These are phyloP conservation scores for Pythium brachiatum DNA, from an alignment of 352 stramenopile species.

Conservation along the genomic window DNA sequence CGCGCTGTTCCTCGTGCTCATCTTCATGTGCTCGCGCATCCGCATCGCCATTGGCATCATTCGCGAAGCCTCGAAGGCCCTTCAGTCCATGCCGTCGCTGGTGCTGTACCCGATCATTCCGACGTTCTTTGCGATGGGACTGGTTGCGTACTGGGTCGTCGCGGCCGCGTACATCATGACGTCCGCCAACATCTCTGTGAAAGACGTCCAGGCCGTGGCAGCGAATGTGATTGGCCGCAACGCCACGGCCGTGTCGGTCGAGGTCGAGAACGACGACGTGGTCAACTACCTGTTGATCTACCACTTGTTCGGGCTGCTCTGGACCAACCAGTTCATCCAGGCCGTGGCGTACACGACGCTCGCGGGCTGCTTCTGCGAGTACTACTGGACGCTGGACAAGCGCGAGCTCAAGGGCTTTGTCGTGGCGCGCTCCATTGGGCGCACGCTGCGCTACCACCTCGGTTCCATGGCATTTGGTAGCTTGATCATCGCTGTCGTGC, in stretches of 20 bases:
- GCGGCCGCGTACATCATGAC: slow-evolving; percentile 79
- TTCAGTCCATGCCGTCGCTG: slow-evolving; percentile 77
- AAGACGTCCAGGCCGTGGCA: slow-evolving; percentile 37
- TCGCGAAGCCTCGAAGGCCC: slow-evolving; percentile 73
- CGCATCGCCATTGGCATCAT: slow-evolving; percentile 86
- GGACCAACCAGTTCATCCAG: slow-evolving; percentile 87
- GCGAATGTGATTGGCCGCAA: slow-evolving; percentile 21
- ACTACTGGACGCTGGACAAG: slow-evolving; percentile 88
- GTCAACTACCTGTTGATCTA: slow-evolving; percentile 83
- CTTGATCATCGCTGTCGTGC: slow-evolving; percentile 84
- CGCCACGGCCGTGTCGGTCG: slow-evolving; percentile 23
- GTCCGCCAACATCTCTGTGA: slow-evolving; percentile 48
- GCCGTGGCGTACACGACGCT: slow-evolving; percentile 72
- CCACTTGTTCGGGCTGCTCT: slow-evolving; percentile 81
- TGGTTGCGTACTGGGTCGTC: slow-evolving; percentile 78
- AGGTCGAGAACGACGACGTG: slow-evolving; percentile 56
- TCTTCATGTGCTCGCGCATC: slow-evolving; percentile 85
- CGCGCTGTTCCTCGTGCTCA: slow-evolving; percentile 57
- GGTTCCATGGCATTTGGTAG: slow-evolving; percentile 86
- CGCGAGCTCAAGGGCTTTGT: slow-evolving; percentile 42
- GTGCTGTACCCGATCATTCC: slow-evolving; percentile 75
- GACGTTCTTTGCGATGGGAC: slow-evolving; percentile 55
- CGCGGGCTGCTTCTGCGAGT: slow-evolving; percentile 77
- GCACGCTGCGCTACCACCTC: slow-evolving; percentile 71
- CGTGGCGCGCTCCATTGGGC: slow-evolving; percentile 60